These are phyloP conservation scores for Hyphopichia buzzinii DNA, from an alignment of 1,139 yeast genomes.

Conservation along the genomic window DNA sequence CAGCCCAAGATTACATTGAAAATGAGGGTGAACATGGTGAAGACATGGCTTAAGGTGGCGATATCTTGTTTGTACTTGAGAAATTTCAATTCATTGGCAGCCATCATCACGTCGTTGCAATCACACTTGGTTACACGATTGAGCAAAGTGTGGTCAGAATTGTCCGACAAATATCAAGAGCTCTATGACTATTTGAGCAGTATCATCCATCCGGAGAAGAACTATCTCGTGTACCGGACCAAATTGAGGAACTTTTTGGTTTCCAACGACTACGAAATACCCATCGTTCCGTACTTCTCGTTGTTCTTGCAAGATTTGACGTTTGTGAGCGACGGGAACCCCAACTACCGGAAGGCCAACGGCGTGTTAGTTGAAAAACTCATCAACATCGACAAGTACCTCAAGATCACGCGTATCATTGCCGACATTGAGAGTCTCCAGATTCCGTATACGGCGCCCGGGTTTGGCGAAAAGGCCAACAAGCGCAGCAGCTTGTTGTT, in stretches of 20 bases:
- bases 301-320: conserved; percentile 84
- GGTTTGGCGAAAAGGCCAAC: conserved; percentile 8
- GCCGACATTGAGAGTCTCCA: conserved; percentile 81
- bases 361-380: conserved; percentile 58
- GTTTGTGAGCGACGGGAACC: conserved; percentile 84
- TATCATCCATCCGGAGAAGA: conserved; percentile 80
- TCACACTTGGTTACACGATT: conserved; percentile 76
- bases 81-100: conserved; percentile 85
- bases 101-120: conserved; percentile 81
- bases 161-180: conserved; percentile 64
- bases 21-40: conserved; percentile 58
- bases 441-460: conserved; percentile 45
- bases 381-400: conserved; percentile 81
- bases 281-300: conserved; percentile 85
- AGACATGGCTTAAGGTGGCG: conserved; percentile 83
- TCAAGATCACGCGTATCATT: conserved; percentile 68
- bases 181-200: conserved; percentile 66
- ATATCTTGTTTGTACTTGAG: conserved; percentile 77
- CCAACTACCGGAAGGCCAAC: conserved; percentile 61
- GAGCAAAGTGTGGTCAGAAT: conserved; percentile 59
- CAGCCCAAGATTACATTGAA: conserved; percentile 50
- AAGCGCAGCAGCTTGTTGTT: conserved; percentile 22
- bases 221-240: conserved; percentile 71
- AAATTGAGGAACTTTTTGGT: conserved; percentile 58
- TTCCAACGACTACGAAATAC: conserved; percentile 54